Evolutionary conservation across 768 basidiomycete genomes (phyloP), one percentile per base, ranked within the genome.

Genomic region (Amylocystis lapponica): DNA sequence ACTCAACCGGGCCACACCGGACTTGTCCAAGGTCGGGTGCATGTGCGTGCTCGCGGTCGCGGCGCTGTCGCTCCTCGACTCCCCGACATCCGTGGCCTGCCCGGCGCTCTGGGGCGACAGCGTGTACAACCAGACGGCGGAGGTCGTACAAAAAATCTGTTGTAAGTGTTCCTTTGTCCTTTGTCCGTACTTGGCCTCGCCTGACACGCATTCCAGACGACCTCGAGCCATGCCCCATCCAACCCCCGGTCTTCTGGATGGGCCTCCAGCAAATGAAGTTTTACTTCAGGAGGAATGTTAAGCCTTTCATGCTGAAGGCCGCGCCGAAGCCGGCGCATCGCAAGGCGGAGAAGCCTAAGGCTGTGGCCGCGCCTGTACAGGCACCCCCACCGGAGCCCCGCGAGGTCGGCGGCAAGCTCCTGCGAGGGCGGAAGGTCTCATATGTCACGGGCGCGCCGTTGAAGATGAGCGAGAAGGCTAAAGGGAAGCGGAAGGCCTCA

Each of bases 61-160:
- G 5, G 81, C 80, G 3, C 71, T 83, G 44, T 69, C 72, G 5
- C 72, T 81, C 11, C 72, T 79, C 49, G 70, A 75, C 50, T 63
- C 66, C 39, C 73, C 72, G 12, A 63, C 67, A 33, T 71, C 80
- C 58, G 71, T 70, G 13, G 73, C 70, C 5, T 78, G 80, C 52
- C 76, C 76, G 74, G 58, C 75, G 19, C 75, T 83, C 58, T 83
- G 81, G 81, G 69, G 67, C 35, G 66, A 66, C 43, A 69, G 67
- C 30, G 65, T 67, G 50, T 74, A 72, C 56, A 59, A 56, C 42
- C 55, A 56, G 22, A 79, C 75, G 12, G 78, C 77, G 14, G 58
- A 57, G 11, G 55, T 71, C 39, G 73, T 83, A 23, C 71, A 75
- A 56, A 69, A 67, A 33, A 66, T 80, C 44, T 61, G 74, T 38